Conservation (phyloP, 108 stramenopile species). For the Fragilariopsis cylindrus region DNA sequence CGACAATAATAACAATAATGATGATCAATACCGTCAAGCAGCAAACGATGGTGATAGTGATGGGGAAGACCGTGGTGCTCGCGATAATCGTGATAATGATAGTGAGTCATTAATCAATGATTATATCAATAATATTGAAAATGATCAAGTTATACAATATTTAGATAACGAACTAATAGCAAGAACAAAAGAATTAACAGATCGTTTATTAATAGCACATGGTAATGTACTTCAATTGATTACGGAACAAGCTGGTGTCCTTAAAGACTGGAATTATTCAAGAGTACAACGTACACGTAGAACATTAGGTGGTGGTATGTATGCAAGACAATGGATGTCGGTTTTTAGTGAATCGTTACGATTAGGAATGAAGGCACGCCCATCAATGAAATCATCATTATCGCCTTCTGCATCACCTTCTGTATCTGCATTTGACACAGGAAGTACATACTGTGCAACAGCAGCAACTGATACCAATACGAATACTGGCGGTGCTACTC, state of each 20-base stretch:
- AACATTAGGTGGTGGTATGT: conserved; percentile 85
- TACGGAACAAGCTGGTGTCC: conserved; percentile 65
- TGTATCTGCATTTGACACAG: not conserved
- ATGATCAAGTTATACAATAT: conserved; percentile 47
- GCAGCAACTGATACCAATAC: too few relatives aligned
- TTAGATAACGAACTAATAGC: conserved; percentile 60
- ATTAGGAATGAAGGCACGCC: conserved; percentile 44
- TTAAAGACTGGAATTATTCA: conserved; percentile 77
- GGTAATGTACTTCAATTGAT: conserved; percentile 72
- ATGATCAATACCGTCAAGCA: not conserved
- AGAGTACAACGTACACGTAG: conserved; percentile 74
- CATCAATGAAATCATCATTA: not conserved
- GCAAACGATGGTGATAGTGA: not conserved
- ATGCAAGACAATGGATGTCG: conserved; percentile 79
- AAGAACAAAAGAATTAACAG: conserved; percentile 57
- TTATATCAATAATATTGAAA: not conserved
- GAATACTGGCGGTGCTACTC: too few relatives aligned
- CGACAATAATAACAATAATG: not conserved
- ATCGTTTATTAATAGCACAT: conserved; percentile 85
- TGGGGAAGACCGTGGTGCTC: not conserved
- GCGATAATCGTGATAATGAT: not conserved
- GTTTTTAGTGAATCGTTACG: conserved; percentile 74
- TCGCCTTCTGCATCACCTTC: not conserved
- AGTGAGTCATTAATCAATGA: not conserved
- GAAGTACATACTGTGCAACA: too few relatives aligned